Conservation (phyloP, 208 protist genomes). For the Leptomonas seymouri region DNA sequence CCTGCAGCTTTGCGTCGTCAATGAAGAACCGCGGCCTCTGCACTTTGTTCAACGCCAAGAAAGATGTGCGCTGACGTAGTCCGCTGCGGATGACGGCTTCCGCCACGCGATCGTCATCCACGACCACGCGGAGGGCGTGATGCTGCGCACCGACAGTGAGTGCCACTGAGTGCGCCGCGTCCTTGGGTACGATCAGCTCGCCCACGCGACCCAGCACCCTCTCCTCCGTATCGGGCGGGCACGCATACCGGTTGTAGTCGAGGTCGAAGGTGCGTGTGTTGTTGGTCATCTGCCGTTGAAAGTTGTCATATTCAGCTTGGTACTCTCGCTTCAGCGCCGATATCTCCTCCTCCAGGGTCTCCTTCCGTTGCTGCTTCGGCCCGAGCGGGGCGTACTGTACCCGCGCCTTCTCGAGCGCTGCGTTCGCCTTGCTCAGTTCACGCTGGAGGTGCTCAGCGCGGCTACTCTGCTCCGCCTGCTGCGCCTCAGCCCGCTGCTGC, state of each 20-base stretch:
- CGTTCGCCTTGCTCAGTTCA: conserved; percentile 34
- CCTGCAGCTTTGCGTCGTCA: conserved; percentile 37
- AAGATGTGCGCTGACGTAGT: conserved; percentile 94
- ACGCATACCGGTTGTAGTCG: conserved; percentile 61
- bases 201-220: conserved; percentile 93
- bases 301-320: conserved; percentile 62
- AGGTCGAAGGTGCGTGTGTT: conserved; percentile 63
- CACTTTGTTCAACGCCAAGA: conserved; percentile 98
- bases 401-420: conserved; percentile 42
- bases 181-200: conserved; percentile 89
- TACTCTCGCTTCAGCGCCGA: conserved; percentile 51
- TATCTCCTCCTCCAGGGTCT: conserved; percentile 47
- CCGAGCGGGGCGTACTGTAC: conserved; percentile 36
- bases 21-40: conserved; percentile 31
- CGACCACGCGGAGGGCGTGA: conserved; percentile 95
- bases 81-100: conserved; percentile 94
- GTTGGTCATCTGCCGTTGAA: conserved; percentile 56
- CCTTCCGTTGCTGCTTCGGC: conserved; percentile 43
- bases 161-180: conserved; percentile 73
- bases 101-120: conserved; percentile 93
- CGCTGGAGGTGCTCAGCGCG: conserved; percentile 38
- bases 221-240: conserved; percentile 42
- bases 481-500: conserved; percentile 42
- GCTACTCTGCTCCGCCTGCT: conserved; percentile 41
- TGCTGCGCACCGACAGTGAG: conserved; percentile 94